Evolutionary conservation across 1,139 yeast genomes (phyloP).

Genomic region (Scheffersomyces quercinus): DNA sequence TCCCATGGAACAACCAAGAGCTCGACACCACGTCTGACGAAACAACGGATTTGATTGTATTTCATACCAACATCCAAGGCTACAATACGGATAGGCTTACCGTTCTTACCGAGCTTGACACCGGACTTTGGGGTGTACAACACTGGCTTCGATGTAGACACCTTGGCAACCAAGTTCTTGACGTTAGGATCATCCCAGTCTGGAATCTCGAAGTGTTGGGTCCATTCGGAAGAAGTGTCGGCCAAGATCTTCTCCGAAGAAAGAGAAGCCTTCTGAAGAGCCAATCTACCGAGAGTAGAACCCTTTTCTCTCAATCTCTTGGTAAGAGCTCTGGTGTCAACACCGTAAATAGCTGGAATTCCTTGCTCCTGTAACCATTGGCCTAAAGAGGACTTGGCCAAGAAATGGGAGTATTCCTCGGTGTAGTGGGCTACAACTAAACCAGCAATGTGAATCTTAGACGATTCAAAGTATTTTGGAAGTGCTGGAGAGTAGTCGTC

Average conservation of each 20-base stretch:
- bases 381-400: constrained; percentile 91
- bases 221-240: constrained; percentile 48
- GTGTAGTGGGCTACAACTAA: constrained; percentile 96
- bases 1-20: constrained; percentile 96
- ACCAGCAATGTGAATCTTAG: constrained; percentile 93
- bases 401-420: constrained; percentile 89
- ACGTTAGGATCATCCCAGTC: constrained; percentile 94
- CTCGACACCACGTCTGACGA: constrained; percentile 94
- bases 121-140: constrained; percentile 61
- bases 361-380: constrained; percentile 91
- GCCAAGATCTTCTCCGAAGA: constrained; percentile 41
- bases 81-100: constrained; percentile 76
- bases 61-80: constrained; percentile 99
- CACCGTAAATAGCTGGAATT: constrained; percentile 96
- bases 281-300: constrained; percentile 85
- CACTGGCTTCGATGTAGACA: constrained; percentile 75
- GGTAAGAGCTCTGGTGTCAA: constrained; percentile 94
- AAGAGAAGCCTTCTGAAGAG: constrained; percentile 54
- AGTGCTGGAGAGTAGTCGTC: constrained; percentile 67
- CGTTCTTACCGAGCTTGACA: constrained; percentile 59
- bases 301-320: constrained; percentile 91
- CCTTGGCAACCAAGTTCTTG: constrained; percentile 88
- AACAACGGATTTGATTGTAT: constrained; percentile 95
- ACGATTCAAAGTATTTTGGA: constrained; percentile 93
- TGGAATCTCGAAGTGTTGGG: constrained; percentile 65